These are phyloP conservation scores for Pholiota molesta DNA, from an alignment of 768 basidiomycete genomes.

Conservation along the genomic window DNA sequence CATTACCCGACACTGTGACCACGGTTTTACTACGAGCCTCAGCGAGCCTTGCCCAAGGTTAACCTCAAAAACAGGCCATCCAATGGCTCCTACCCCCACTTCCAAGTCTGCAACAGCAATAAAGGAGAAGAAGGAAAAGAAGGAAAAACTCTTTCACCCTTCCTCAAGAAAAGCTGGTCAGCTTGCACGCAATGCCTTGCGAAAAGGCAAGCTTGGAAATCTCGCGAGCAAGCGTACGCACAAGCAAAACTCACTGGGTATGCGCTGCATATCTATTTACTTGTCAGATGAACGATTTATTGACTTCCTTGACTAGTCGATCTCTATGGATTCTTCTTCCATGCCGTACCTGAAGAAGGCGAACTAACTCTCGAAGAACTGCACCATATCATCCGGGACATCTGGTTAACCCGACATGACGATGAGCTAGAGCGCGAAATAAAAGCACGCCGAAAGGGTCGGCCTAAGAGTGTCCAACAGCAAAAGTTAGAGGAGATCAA, in stretches of 20 bases:
- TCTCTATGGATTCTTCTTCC: constrained; percentile 76
- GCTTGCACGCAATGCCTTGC: constrained; percentile 63
- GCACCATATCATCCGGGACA: constrained; percentile 61
- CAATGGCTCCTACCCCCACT: constrained; percentile 44
- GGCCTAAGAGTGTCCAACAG: constrained; percentile 75
- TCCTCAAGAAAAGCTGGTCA: constrained; percentile 84
- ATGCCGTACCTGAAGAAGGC: constrained; percentile 64
- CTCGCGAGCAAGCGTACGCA: constrained; percentile 56
- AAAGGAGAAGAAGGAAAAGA: constrained; percentile 42
- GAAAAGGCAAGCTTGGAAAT: constrained; percentile 69
- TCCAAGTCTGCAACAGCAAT: constrained; percentile 21
- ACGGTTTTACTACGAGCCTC: too few relatives aligned
- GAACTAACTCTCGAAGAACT: constrained; percentile 65
- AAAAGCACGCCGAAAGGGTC: constrained; percentile 65
- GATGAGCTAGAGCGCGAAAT: constrained; percentile 64
- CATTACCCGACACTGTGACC: constrained; percentile 26
- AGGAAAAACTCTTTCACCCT: constrained; percentile 83
- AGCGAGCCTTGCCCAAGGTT: too few relatives aligned
- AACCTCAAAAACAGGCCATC: constrained; percentile 10
- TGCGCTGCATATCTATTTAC: constrained; percentile 14
- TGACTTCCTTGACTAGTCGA: constrained; percentile 47
- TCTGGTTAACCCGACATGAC: constrained; percentile 79
- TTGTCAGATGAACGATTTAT: constrained; percentile 1
- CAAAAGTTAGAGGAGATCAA: constrained; percentile 70
- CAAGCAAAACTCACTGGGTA: constrained; percentile 60